Evolutionary conservation across 352 stramenopile species (phyloP), one percentile per base, ranked within the genome.

Genomic region (Pythium myriotylum): DNA sequence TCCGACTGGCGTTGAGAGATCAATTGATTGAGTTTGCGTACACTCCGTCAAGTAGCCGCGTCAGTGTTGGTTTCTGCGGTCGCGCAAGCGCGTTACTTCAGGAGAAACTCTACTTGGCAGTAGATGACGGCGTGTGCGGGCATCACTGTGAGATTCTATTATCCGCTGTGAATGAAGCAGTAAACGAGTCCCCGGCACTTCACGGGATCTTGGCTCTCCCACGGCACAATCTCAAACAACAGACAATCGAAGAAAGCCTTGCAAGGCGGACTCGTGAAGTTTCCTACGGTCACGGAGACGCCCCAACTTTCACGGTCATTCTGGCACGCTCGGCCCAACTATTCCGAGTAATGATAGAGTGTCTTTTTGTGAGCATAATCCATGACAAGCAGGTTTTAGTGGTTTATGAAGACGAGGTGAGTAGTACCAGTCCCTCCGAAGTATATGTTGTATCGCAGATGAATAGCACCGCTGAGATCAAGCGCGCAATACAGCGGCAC

Each of bases 291-390:
- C 29, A 10, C 10, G 29, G 10, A 10, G 29, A 35, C 10, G 5
- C 29, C 5, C 5, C 5, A 35, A 35, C 29, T 10, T 32, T 52
- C 24, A 24, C 17, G 3, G 53, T 29, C 12, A 19, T 46, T 2
- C 53, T 60, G 12, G 43, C 53, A 12, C 6, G 1, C 2, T n/a
- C 1, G 16, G 47, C 46, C 0, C 5, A 29, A 8, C 10, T 4
- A 5, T 6, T 52, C 23, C 57, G 41, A 10, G 47, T 65, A 4
- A 14, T 65, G n/a, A 17, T 58, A 20, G 70, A 81, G 41, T 77
- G 72, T 29, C 23, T 82, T 2, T 70, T 83, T 13, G 35, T 58
- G 0, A 23, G 37, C 0, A 24, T 79, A 0, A 73, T 70, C 16
- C 27, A 48, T 0, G 13, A 62, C 0, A 33, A 62, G 0, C 59